These are phyloP conservation scores for Chaetothyriales sp. DNA, from an alignment of 2,329 filamentous ascomycete species.

Conservation along the genomic window DNA sequence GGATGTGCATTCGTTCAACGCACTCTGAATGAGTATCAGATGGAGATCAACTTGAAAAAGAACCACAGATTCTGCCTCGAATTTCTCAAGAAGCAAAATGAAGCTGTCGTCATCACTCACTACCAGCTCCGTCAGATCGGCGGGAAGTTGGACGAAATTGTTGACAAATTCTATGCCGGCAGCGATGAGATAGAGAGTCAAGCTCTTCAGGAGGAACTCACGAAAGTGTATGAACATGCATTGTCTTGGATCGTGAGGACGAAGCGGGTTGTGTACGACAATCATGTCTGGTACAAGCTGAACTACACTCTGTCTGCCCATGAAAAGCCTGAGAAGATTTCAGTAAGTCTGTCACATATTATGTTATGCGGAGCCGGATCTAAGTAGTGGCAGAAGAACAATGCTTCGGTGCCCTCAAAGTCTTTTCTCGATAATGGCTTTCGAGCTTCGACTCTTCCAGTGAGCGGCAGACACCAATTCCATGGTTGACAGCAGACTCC, in stretches of 20 bases:
- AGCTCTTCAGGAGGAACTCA: slow-evolving; percentile 3
- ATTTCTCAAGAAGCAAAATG: slow-evolving; percentile 11
- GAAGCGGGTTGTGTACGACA: slow-evolving; percentile 7
- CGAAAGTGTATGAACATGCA: slow-evolving; percentile 4
- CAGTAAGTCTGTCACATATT: not conserved
- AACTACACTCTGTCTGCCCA: slow-evolving; percentile 4
- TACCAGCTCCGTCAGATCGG: slow-evolving; percentile 10
- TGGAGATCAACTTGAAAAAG: slow-evolving; percentile 8
- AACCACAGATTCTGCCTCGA: slow-evolving; percentile 8
- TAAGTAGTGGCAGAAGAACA: not conserved
- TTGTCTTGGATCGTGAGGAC: slow-evolving; percentile 7
- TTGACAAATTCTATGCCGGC: slow-evolving; percentile 5
- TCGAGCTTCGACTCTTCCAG: too few species aligned
- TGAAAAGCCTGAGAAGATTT: not conserved
- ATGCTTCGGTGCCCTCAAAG: not conserved
- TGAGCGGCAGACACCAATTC: too few species aligned
- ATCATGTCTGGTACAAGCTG: slow-evolving; percentile 16
- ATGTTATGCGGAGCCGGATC: not conserved
- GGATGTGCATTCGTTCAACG: slow-evolving; percentile 44
- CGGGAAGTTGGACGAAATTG: slow-evolving; percentile 4
- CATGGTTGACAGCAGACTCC: too few species aligned
- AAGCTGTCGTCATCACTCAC: slow-evolving; percentile 5
- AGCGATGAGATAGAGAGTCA: slow-evolving; percentile 2
- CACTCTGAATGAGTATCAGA: slow-evolving; percentile 4
- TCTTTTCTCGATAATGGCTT: too few species aligned